Percentiles rank a stretch among this genome's conserved stretches.
Conservation (phyloP, 2,329 filamentous ascomycete species). For the Hypoxylon sp. region DNA sequence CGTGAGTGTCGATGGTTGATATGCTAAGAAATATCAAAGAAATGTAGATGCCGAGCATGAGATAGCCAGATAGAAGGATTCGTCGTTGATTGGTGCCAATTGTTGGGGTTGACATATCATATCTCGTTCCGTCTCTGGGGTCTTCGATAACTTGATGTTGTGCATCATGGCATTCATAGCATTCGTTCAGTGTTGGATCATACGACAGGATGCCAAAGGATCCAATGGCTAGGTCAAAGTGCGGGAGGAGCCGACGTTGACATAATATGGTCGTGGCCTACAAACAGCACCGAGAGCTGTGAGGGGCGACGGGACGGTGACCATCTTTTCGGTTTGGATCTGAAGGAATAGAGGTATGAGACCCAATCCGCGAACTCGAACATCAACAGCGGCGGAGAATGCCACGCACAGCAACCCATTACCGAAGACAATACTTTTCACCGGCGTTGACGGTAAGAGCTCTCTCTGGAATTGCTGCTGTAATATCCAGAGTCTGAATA, state of each 20-base stretch:
- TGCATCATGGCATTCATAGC: slow-evolving; percentile 45
- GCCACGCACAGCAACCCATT: slow-evolving; percentile 61
- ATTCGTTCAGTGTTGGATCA: slow-evolving; percentile 33
- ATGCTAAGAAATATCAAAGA: slow-evolving; percentile 28
- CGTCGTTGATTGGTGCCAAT: slow-evolving; percentile 26
- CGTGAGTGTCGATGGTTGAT: slow-evolving; percentile 22
- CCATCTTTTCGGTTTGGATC: slow-evolving; percentile 52
- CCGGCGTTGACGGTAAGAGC: slow-evolving; percentile 60
- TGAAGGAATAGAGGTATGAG: slow-evolving; percentile 65
- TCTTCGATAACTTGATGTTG: slow-evolving; percentile 50
- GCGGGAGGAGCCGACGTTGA: slow-evolving; percentile 57
- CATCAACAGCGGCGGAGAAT: slow-evolving; percentile 57
- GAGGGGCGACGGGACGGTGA: slow-evolving; percentile 61
- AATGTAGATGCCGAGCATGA: slow-evolving; percentile 25
- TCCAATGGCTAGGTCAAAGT: slow-evolving; percentile 39
- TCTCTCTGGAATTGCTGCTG: slow-evolving; percentile 63
- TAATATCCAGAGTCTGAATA: slow-evolving; percentile 71
- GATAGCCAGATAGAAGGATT: slow-evolving; percentile 35
- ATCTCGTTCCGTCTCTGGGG: slow-evolving; percentile 42
- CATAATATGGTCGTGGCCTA: slow-evolving; percentile 61
- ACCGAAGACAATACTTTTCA: slow-evolving; percentile 70
- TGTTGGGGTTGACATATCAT: slow-evolving; percentile 29
- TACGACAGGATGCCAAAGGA: slow-evolving; percentile 29
- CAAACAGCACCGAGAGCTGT: slow-evolving; percentile 65
- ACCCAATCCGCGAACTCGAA: slow-evolving; percentile 65